phyloP scores from a whole-genome alignment of 2,329 filamentous ascomycete species.

The Botrytis tulipae region DNA sequence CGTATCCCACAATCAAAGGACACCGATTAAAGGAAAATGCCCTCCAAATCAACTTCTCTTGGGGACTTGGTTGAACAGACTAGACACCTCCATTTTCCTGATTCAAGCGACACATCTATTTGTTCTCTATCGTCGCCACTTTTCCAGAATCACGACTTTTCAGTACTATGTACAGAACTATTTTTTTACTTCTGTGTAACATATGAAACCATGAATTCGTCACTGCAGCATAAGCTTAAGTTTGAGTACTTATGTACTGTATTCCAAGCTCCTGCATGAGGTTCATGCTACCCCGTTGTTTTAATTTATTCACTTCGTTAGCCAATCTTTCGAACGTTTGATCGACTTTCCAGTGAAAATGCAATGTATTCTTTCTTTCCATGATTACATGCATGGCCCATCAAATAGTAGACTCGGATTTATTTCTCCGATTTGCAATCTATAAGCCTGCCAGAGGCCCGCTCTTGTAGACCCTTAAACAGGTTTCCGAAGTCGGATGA shows the following conservation, averaged over 20 bases:
- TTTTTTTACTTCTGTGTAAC: neutral
- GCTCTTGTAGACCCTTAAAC: neutral
- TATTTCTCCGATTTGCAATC: neutral
- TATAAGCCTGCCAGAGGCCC: neutral
- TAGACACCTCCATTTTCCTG: too few relatives aligned
- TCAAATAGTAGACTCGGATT: neutral
- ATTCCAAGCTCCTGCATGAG: neutral
- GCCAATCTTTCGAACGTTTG: neutral
- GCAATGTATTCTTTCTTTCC: neutral
- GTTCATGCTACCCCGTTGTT: neutral
- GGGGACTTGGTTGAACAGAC: neutral
- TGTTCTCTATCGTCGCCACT: neutral
- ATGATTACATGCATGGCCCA: neutral
- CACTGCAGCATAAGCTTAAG: neutral
- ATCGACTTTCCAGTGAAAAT: constrained; percentile 6
- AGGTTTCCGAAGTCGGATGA: neutral
- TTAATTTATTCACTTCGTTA: neutral
- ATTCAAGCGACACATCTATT: neutral
- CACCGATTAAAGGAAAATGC: neutral
- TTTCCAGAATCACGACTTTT: neutral
- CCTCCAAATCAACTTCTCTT: neutral
- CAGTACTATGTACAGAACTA: neutral
- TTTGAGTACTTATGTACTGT: neutral
- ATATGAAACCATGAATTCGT: neutral
- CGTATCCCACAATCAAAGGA: neutral